These are phyloP conservation scores for Pichia sp. DNA, from an alignment of 1,139 yeast genomes.

Conservation along the genomic window DNA sequence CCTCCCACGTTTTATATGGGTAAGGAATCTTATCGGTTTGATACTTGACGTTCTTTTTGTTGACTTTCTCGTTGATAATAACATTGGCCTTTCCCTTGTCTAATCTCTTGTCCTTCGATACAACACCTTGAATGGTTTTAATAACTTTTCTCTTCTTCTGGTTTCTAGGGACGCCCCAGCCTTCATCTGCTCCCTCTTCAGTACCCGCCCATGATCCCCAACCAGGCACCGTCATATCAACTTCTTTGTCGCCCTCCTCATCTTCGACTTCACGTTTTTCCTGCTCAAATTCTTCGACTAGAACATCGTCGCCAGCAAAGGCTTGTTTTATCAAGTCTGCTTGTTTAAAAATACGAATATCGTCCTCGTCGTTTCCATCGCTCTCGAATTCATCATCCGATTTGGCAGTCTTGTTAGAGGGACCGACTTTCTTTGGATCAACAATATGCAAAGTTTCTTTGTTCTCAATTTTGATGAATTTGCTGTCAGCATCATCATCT, in stretches of 20 bases:
- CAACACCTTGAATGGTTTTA: conserved; percentile 70
- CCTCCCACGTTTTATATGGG: conserved; percentile 90
- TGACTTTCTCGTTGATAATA: conserved; percentile 81
- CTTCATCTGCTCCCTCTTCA: conserved; percentile 40
- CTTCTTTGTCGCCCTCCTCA: conserved; percentile 85
- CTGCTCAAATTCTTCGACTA: conserved; percentile 68
- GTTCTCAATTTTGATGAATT: conserved; percentile 44
- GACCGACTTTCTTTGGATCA: conserved; percentile 21
- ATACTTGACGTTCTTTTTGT: conserved; percentile 79
- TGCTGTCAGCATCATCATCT: conserved; percentile 29
- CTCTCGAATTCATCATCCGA: conserved; percentile 34
- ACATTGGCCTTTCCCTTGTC: conserved; percentile 77
- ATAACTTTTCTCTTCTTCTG: conserved; percentile 60
- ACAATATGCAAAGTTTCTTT: conserved; percentile 38
- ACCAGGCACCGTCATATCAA: conserved; percentile 85
- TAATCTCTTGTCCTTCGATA: conserved; percentile 62
- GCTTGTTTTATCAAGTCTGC: conserved; percentile 79
- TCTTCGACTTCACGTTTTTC: conserved; percentile 59
- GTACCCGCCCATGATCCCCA: conserved; percentile 85
- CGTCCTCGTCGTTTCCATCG: conserved; percentile 36
- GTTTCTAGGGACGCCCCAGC: conserved; percentile 37
- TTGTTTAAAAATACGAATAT: conserved; percentile 59
- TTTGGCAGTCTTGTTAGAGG: conserved; percentile 10
- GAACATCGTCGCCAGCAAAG: conserved; percentile 90
- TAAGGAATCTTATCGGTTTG: conserved; percentile 86